phyloP scores from a whole-genome alignment of 2,329 filamentous ascomycete genomes.

The Xylariaceae sp. region DNA sequence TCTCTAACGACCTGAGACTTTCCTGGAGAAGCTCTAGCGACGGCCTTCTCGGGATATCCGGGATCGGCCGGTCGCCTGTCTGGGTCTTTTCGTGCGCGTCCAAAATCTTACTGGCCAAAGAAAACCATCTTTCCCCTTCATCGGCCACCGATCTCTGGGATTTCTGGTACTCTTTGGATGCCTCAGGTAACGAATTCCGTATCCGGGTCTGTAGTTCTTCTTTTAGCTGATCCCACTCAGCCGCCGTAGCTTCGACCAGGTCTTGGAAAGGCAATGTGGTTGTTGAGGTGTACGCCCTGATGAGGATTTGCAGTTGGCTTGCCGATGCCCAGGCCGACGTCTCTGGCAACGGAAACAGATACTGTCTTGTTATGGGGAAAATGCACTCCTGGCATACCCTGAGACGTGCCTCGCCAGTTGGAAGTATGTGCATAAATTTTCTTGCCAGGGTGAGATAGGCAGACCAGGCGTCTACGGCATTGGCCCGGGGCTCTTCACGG shows the following conservation, averaged over 20 bases:
- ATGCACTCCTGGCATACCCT: constrained; percentile 45
- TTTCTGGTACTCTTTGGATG: constrained; percentile 67
- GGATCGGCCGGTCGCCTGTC: constrained; percentile 22
- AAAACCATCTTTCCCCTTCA: constrained; percentile 63
- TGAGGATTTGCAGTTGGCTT: constrained; percentile 35
- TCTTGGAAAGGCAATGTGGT: constrained; percentile 37
- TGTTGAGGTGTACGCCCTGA: constrained; percentile 43
- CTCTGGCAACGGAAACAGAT: constrained; percentile 42
- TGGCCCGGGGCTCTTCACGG: constrained; percentile 68
- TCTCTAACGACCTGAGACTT: constrained; percentile 39
- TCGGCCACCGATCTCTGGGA: constrained; percentile 66
- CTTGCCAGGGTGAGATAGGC: constrained; percentile 64
- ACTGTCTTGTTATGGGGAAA: constrained; percentile 51
- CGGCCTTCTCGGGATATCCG: constrained; percentile 25
- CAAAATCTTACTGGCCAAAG: constrained; percentile 46
- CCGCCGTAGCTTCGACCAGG: constrained; percentile 43
- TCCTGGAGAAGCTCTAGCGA: constrained; percentile 33
- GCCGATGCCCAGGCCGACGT: constrained; percentile 33
- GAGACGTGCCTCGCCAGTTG: constrained; percentile 39
- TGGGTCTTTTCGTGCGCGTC: constrained; percentile 28
- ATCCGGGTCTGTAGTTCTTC: constrained; percentile 60
- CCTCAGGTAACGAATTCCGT: constrained; percentile 71
- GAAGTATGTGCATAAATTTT: constrained; percentile 44
- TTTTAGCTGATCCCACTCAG: constrained; percentile 60
- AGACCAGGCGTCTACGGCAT: constrained; percentile 65